Base-by-base conservation (phyloP, 2,329 filamentous ascomycete species). In the Esteya vermicola region DNA sequence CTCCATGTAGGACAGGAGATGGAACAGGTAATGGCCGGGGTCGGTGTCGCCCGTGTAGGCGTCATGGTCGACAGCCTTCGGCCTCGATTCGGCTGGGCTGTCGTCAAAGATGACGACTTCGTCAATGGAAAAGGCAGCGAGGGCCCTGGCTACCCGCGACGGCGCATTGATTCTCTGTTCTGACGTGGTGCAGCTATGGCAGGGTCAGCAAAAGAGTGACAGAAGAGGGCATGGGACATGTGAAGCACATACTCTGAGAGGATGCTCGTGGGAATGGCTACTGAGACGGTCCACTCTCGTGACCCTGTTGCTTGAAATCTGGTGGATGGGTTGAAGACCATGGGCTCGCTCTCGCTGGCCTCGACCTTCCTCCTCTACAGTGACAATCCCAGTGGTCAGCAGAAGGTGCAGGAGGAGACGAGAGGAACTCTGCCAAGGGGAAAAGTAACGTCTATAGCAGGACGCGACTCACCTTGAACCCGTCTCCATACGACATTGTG, bases 81-180 rank as follows among this genome's bases (percentile, higher is more conserved):
- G 60, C 25, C 68, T 67, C 25, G 63, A 52, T 13, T 65, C 59
- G 7, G 51, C 37, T 3, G 68, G 67, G 27, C 66, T 67, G 58
- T 93, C 85, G 53, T 89, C 77, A 57, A 82, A 93, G 40, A 93
- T 64, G 38, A 93, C 68, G 23, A 93, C 69, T 60, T 93, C 85
- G 54, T 93, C 85, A 48, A 93, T 71, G 52, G 75, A 80, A 60
- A 91, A 93, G 46, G 93, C 79, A 45, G 83, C 81, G 38, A 85
- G 70, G 26, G 84, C 83, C 39, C 85, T 81, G 6, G 85, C 85
- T 39, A 93, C 78, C 47, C 81, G 78, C 8, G 81, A 82, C 1
- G 78, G 80, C 36, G 82, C 67, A 36, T 71, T 68, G 27, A 80
- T 85, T 54, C 85, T 80, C 53, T 84, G 78, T 44, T 93, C 84